phyloP scores from a whole-genome alignment of 768 basidiomycete species.

The Polyporus arcularius region DNA sequence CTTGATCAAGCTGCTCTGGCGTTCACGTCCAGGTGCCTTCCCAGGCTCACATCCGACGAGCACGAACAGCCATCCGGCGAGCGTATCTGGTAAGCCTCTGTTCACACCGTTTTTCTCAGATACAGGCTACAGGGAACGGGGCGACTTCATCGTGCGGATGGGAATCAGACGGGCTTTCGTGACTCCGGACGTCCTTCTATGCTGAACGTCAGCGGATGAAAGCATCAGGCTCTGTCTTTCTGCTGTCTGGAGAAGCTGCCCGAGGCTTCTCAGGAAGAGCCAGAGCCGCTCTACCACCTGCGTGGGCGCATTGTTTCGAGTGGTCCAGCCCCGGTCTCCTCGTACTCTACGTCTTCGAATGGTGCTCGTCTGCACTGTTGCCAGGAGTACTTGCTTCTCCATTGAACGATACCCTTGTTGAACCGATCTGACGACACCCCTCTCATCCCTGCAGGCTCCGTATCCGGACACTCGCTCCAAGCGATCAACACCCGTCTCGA shows the following conservation, averaged over 20 bases:
- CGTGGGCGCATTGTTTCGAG: too few relatives aligned
- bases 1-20: slow-evolving; percentile 59
- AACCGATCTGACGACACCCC: neutral
- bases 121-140: too few relatives aligned
- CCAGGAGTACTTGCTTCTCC: neutral
- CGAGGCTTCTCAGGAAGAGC: neutral
- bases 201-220: too few relatives aligned
- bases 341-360: too few relatives aligned
- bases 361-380: too few relatives aligned
- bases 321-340: too few relatives aligned
- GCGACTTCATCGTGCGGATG: too few relatives aligned
- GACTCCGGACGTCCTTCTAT: too few relatives aligned
- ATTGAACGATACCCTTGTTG: neutral
- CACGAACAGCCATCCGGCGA: slow-evolving; percentile 23
- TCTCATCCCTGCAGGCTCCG: slow-evolving; percentile 28
- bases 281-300: neutral
- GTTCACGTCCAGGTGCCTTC: slow-evolving; percentile 35
- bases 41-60: slow-evolving; percentile 30
- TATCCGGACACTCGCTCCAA: slow-evolving; percentile 40
- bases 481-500: slow-evolving; percentile 26
- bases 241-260: neutral
- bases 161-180: too few relatives aligned
- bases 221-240: neutral
- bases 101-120: neutral
- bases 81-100: slow-evolving; percentile 19